Base-by-base conservation (phyloP, 2,329 filamentous ascomycete species). In the Claviceps digitariae region DNA sequence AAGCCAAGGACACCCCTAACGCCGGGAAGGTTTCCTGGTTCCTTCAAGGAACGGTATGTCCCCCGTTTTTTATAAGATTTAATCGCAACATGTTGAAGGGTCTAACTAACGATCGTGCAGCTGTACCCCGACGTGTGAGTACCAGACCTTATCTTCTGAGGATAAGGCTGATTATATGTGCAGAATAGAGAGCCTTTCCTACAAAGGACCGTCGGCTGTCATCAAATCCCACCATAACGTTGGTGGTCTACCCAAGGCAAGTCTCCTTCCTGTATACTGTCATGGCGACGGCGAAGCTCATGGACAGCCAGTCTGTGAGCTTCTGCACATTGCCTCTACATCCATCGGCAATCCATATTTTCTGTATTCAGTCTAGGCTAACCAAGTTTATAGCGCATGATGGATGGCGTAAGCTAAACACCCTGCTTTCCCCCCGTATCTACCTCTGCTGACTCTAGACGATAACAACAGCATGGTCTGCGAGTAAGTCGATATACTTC, bases 1-100 rank as follows among this genome's bases (percentile, higher is more conserved):
- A 76, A 29, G 86, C 86, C 0, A 79, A 82, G 57, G 75, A 84
- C 63, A 83, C 84, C 0, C 68, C 75, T 1, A 75, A 77, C 52
- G 82, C 82, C n/a, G 87, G 86, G 36, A 83, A 85, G 62, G 85
- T 96, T 41, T 81, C 88, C 61, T 96, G 81, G 77, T 86, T 96
- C 64, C 75, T 96, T 10, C 90, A 96, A 70, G 89, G 90, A 20
- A 93, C 87, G 9, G 75, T 93, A 25, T 91, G 89, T 68, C 3
- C 2, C 10, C 21, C 13, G 40, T 15, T 23, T 21, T 7, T 31
- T 12, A 43, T 27, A 9, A 10, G 10, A 25, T 8, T 13, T 10
- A 36, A 23, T 29, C 20, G n/a, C 25, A 21, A 21, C 12, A 20
- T 36, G 6, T 6, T 34, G 49, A 9, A 21, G 15, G 23, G 20